A percentile compares a stretch with the other conserved stretches of the same genome.
Evolutionary conservation across 768 basidiomycete species (phyloP).

Genomic region (Hygrophorus pudorinus): DNA sequence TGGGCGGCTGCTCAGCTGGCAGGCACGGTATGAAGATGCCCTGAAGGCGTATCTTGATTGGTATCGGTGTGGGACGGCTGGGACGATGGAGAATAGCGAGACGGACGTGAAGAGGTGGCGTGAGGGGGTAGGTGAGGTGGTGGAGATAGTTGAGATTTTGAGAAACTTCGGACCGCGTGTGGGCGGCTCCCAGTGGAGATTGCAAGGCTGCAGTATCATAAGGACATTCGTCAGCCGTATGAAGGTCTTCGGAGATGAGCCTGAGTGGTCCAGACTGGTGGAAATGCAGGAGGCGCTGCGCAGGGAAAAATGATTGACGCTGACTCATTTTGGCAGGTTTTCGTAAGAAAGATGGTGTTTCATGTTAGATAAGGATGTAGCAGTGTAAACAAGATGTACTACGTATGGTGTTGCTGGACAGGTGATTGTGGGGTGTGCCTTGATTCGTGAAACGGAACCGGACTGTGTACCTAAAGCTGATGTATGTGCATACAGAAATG

Average conservation of each 20-base stretch:
- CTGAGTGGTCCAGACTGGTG: constrained; percentile 66
- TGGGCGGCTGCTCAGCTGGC: constrained; percentile 70
- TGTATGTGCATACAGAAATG: constrained; percentile 10
- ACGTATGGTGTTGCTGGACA: too few species aligned
- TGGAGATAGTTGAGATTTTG: constrained; percentile 76
- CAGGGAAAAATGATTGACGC: constrained; percentile 17
- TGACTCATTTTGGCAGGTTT: too few species aligned
- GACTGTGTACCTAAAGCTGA: too few species aligned
- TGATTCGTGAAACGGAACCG: too few species aligned
- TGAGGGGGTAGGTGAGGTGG: constrained; percentile 68
- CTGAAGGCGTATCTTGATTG: constrained; percentile 78
- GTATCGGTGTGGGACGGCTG: constrained; percentile 64
- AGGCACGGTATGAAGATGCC: constrained; percentile 63
- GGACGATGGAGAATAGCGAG: constrained; percentile 55
- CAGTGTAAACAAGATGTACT: too few species aligned
- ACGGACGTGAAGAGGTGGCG: constrained; percentile 60
- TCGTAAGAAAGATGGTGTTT: too few species aligned
- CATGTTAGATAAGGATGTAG: too few species aligned
- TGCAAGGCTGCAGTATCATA: constrained; percentile 80
- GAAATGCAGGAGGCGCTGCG: constrained; percentile 59
- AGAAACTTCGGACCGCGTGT: constrained; percentile 73
- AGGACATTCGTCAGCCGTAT: constrained; percentile 85
- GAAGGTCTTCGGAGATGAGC: constrained; percentile 81
- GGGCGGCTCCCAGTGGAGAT: constrained; percentile 59
- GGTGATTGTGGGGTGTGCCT: too few species aligned